A percentile compares a stretch with the other conserved stretches of the same genome.
Evolutionary conservation across 495 filamentous ascomycete genomes (phyloP).

Genomic region (Penicillium parvum): DNA sequence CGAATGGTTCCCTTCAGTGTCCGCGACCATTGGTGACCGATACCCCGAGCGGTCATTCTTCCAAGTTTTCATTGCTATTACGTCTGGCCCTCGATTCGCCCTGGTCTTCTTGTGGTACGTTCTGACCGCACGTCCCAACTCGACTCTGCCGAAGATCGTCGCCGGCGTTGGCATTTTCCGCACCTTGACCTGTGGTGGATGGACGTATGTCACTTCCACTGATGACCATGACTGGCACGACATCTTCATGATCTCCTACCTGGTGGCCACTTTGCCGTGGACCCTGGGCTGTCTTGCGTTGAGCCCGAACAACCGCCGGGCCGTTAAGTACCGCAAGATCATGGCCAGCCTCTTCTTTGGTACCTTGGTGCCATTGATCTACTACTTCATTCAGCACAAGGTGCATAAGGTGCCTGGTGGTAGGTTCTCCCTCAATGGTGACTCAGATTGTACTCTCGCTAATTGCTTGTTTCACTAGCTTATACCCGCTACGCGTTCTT

Average conservation of each 20-base stretch:
- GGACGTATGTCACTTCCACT: constrained; percentile 98
- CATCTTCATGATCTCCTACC: constrained; percentile 98
- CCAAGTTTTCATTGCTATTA: constrained; percentile 94
- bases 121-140: constrained; percentile 71
- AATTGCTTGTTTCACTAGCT: constrained; percentile 45
- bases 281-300: constrained; percentile 84
- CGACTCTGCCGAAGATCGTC: constrained; percentile 73
- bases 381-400: constrained; percentile 99
- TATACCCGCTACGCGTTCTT: constrained; percentile 99
- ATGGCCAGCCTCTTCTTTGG: constrained; percentile 84
- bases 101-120: constrained; percentile 92
- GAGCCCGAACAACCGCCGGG: constrained; percentile 78
- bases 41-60: constrained; percentile 97
- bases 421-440: constrained; percentile 39
- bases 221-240: constrained; percentile 99
- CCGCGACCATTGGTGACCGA: constrained; percentile 95
- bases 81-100: constrained; percentile 88
- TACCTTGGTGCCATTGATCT: constrained; percentile 83
- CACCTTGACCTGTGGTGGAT: constrained; percentile 92
- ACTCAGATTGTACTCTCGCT: background rate
- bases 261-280: constrained; percentile 94
- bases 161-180: constrained; percentile 77
- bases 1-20: constrained; percentile 99
- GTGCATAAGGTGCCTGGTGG: constrained; percentile 92
- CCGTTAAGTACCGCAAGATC: constrained; percentile 85